phyloP scores from a whole-genome alignment of 371 early-diverging fungal species.

The Lichtheimia hyalospora region DNA sequence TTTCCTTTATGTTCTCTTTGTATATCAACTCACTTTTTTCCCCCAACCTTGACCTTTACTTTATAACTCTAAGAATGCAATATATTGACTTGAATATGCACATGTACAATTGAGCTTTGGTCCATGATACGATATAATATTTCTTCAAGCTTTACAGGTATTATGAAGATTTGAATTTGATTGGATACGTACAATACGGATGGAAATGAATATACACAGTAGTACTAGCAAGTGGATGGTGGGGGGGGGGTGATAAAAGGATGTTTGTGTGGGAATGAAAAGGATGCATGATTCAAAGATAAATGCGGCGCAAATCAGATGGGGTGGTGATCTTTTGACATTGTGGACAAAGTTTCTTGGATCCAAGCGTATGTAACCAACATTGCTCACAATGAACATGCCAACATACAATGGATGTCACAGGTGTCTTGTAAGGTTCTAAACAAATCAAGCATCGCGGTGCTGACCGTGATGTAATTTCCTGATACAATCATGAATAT shows the following conservation, averaged over 20 bases:
- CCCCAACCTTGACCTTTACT: too few species aligned
- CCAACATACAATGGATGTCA: slow-evolving; percentile 87
- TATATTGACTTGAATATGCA: too few species aligned
- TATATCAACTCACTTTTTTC: too few species aligned
- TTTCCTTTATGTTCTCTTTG: too few species aligned
- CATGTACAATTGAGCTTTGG: too few species aligned
- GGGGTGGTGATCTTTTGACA: slow-evolving; percentile 89
- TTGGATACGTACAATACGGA: too few species aligned
- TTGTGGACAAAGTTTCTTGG: slow-evolving; percentile 90
- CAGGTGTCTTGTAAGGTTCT: slow-evolving; percentile 72
- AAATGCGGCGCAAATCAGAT: slow-evolving; percentile 79
- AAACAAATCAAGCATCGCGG: slow-evolving; percentile 82
- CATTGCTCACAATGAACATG: slow-evolving; percentile 92
- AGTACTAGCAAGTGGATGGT: too few species aligned
- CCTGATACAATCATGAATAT: slow-evolving; percentile 13
- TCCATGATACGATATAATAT: too few species aligned
- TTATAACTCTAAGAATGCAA: too few species aligned
- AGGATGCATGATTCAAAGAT: slow-evolving; percentile 54
- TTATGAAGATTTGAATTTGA: too few species aligned
- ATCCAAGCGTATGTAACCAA: slow-evolving; percentile 86
- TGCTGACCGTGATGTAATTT: slow-evolving; percentile 48
- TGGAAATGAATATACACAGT: too few species aligned
- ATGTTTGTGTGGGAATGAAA: background rate
- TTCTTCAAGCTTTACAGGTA: too few species aligned
- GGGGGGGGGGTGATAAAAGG: background rate